A percentile compares a stretch with the other conserved stretches of the same genome.
These are phyloP conservation scores for Earliella scabrosa DNA, from an alignment of 1,284 basidiomycete species.

Conservation along the genomic window DNA sequence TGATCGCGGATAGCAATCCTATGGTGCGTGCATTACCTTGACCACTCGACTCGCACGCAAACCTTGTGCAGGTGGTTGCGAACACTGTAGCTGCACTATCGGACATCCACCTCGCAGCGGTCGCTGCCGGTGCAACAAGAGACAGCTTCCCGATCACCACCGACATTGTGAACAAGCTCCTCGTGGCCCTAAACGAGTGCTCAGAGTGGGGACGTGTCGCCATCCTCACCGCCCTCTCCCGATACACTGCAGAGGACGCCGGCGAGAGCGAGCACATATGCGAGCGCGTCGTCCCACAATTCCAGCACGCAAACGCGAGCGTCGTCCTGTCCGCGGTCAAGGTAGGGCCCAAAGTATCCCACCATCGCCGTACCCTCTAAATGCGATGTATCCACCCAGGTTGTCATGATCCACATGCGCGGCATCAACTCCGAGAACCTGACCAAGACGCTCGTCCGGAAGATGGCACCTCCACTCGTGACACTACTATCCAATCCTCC, in stretches of 20 bases:
- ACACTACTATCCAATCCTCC: conserved; percentile 79
- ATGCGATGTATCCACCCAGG: conserved; percentile 53
- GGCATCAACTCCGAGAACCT: conserved; percentile 85
- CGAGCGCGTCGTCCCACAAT: conserved; percentile 97
- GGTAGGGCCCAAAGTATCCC: conserved; percentile 44
- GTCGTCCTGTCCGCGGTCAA: conserved; percentile 96
- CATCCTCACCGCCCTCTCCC: conserved; percentile 84
- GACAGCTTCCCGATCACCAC: conserved; percentile 85
- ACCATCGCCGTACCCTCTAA: background rate
- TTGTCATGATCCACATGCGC: conserved; percentile 97
- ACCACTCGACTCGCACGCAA: background rate
- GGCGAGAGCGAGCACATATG: conserved; percentile 99
- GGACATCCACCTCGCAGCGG: conserved; percentile 83
- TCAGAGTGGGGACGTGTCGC: conserved; percentile 99
- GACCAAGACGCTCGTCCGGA: conserved; percentile 85
- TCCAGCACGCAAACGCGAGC: conserved; percentile 95
- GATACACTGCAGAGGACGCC: conserved; percentile 84
- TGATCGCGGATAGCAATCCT: conserved; percentile 95
- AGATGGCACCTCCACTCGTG: conserved; percentile 97
- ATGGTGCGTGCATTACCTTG: conserved; percentile 63
- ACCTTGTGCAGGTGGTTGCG: conserved; percentile 78
- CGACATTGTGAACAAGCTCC: conserved; percentile 83
- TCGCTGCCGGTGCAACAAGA: conserved; percentile 59
- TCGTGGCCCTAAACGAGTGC: conserved; percentile 97
- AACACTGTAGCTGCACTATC: conserved; percentile 94